Percentiles rank a stretch among this genome's conserved stretches.
These are phyloP conservation scores for Zopfia rhizophila DNA, from an alignment of 2,329 filamentous ascomycete genomes.

Conservation along the genomic window DNA sequence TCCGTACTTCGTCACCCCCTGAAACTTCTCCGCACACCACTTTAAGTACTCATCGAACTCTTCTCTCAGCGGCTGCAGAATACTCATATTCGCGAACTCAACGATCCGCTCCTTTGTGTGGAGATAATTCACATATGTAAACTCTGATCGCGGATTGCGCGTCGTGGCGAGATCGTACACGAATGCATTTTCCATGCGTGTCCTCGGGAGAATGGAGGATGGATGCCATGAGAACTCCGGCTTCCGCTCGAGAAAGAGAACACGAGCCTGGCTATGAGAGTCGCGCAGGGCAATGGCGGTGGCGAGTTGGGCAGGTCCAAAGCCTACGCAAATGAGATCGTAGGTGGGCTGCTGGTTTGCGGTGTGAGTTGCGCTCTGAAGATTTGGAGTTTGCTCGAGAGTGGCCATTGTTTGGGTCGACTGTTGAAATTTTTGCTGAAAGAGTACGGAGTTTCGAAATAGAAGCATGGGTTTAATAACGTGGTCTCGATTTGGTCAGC, in stretches of 20 bases:
- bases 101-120: constrained; percentile 42
- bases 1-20: constrained; percentile 41
- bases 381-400: constrained; percentile 25
- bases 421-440: too few species aligned
- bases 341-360: constrained; percentile 29
- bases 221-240: constrained; percentile 46
- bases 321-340: constrained; percentile 49
- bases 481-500: too few species aligned
- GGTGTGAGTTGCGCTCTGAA: constrained; percentile 24
- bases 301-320: constrained; percentile 47
- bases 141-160: constrained; percentile 47
- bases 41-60: constrained; percentile 53
- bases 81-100: constrained; percentile 50
- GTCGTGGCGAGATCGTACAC: constrained; percentile 48
- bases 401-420: constrained; percentile 40
- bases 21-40: constrained; percentile 49
- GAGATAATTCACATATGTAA: constrained; percentile 49
- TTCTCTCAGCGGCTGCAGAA: constrained; percentile 48
- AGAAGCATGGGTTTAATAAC: too few species aligned
- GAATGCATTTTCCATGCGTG: constrained; percentile 48
- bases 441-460: too few species aligned
- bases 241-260: constrained; percentile 48
- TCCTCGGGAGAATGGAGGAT: constrained; percentile 36
- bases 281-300: constrained; percentile 50
- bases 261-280: constrained; percentile 32